These are phyloP conservation scores for Colletotrichum sp. DNA, from an alignment of 2,329 filamentous ascomycete species.

Conservation along the genomic window DNA sequence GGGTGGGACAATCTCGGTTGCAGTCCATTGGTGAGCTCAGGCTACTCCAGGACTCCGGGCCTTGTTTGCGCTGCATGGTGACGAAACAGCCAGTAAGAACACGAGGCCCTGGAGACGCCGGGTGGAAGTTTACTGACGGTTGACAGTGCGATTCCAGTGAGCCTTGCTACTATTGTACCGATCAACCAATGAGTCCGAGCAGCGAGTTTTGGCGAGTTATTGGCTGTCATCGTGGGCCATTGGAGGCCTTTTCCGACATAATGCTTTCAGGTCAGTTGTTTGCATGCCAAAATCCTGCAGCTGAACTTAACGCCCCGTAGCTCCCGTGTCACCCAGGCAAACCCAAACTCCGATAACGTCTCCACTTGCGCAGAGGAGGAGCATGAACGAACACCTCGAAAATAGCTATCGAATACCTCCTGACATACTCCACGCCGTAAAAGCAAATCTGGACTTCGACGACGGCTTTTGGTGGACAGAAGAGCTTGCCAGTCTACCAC, in stretches of 20 bases:
- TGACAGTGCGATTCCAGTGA: constrained; percentile 56
- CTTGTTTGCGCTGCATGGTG: constrained; percentile 58
- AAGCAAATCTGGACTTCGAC: constrained; percentile 54
- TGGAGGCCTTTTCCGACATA: constrained; percentile 51
- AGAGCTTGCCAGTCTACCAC: constrained; percentile 46
- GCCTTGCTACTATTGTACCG: constrained; percentile 52
- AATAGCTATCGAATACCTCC: constrained; percentile 47
- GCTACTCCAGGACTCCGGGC: constrained; percentile 50
- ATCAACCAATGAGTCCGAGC: constrained; percentile 37
- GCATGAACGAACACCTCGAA: constrained; percentile 58
- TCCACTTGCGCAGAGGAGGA: constrained; percentile 51
- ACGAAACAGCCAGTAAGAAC: constrained; percentile 49
- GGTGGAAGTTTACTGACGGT: background rate
- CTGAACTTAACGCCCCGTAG: constrained; percentile 30
- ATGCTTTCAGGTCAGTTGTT: constrained; percentile 52
- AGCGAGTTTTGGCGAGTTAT: constrained; percentile 53
- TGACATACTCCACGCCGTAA: constrained; percentile 45
- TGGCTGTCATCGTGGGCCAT: constrained; percentile 56
- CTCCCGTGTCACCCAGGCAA: constrained; percentile 52
- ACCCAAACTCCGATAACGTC: constrained; percentile 56
- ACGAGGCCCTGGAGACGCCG: background rate
- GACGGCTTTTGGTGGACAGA: constrained; percentile 66
- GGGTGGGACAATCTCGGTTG: constrained; percentile 56
- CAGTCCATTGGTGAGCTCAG: constrained; percentile 63
- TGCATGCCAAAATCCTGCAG: background rate